These are phyloP conservation scores for Ophiocordyceps camponoti-saundersi DNA, from an alignment of 2,329 filamentous ascomycete genomes.

Conservation along the genomic window DNA sequence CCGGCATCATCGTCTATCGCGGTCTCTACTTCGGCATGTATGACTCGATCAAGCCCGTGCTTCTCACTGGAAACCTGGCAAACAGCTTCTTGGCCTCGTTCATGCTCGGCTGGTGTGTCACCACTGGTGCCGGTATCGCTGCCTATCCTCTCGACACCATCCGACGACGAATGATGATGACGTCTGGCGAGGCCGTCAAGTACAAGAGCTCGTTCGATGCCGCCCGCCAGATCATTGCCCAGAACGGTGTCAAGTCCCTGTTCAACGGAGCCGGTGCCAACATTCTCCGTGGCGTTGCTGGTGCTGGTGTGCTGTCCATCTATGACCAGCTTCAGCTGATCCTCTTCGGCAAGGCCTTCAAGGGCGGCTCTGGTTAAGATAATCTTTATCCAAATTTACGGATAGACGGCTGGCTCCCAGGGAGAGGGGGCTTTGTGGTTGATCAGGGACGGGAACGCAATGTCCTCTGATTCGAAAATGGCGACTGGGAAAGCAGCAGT, in stretches of 20 bases:
- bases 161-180: conserved; percentile 99
- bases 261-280: conserved; percentile 99
- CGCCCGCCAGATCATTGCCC: conserved; percentile 88
- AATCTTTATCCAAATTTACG: conserved; percentile 16
- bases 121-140: conserved; percentile 99
- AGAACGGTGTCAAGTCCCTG: conserved; percentile 95
- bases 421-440: conserved; percentile 11
- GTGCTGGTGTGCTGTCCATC: conserved; percentile 99
- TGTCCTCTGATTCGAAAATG: conserved; percentile 21
- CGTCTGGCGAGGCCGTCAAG: conserved; percentile 93
- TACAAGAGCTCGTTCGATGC: conserved; percentile 96
- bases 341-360: conserved; percentile 99
- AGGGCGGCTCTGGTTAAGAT: conserved; percentile 38
- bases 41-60: conserved; percentile 99
- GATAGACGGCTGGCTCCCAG: conserved; percentile 20
- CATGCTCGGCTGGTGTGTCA: conserved; percentile 96
- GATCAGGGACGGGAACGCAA: conserved; percentile 19
- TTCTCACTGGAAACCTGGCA: conserved; percentile 79
- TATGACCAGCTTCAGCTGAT: conserved; percentile 99
- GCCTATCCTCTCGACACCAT: conserved; percentile 99
- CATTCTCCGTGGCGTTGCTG: conserved; percentile 99
- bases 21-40: conserved; percentile 99
- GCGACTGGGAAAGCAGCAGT: conserved; percentile 29
- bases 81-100: conserved; percentile 99
- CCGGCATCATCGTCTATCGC: conserved; percentile 99